These are phyloP conservation scores for Fabrea salina DNA, from an alignment of 169 alveolate genomes.

Conservation along the genomic window DNA sequence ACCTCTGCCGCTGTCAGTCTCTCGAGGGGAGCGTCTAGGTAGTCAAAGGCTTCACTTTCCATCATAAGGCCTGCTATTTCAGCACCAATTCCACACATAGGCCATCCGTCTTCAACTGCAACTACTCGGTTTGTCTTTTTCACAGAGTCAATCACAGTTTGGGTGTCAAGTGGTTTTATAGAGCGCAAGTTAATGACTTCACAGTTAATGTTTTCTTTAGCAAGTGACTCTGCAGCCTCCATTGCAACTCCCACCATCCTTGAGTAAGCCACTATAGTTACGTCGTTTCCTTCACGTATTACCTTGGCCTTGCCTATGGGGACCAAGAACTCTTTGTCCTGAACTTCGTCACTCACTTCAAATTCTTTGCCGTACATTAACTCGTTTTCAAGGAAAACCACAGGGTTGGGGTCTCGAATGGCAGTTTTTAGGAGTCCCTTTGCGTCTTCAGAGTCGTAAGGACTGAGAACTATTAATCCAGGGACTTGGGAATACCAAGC, in stretches of 20 bases:
- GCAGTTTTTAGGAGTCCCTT: constrained; percentile 89
- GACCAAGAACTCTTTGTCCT: constrained; percentile 68
- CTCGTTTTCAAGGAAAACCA: constrained; percentile 90
- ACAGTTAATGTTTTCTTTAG: constrained; percentile 72
- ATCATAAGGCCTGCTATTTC: constrained; percentile 69
- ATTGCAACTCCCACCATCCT: constrained; percentile 80
- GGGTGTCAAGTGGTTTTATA: constrained; percentile 86
- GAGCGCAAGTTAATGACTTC: constrained; percentile 89
- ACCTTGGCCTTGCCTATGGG: constrained; percentile 89
- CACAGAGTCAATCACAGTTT: constrained; percentile 77
- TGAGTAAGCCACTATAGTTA: constrained; percentile 85
- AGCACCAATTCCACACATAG: constrained; percentile 89
- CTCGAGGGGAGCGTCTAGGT: constrained; percentile 77
- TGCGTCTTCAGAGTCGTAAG: constrained; percentile 86
- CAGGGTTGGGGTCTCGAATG: constrained; percentile 87
- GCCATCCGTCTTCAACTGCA: constrained; percentile 91
- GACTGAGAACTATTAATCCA: constrained; percentile 88
- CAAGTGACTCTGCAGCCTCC: constrained; percentile 83
- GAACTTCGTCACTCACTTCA: constrained; percentile 77
- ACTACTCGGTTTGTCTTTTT: constrained; percentile 86
- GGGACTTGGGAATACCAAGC: constrained; percentile 86
- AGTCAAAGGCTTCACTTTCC: constrained; percentile 67
- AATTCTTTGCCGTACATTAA: constrained; percentile 81
- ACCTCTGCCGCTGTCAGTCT: constrained; percentile 78
- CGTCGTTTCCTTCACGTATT: constrained; percentile 81